These are phyloP conservation scores for Spinellus fusiger DNA, from an alignment of 192 early-diverging fungal species.

Conservation along the genomic window DNA sequence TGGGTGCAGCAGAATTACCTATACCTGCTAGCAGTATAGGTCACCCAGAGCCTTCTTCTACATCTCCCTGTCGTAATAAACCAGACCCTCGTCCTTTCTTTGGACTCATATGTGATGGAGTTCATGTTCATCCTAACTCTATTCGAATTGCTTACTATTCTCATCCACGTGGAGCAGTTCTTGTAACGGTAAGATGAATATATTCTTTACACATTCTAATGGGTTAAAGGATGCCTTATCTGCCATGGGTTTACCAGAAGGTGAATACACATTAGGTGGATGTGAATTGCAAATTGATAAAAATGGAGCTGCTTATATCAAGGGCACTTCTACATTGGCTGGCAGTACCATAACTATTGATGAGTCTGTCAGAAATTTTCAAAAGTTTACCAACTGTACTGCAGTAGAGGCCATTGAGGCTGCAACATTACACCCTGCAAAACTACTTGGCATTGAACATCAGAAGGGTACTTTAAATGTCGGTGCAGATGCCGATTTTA, in stretches of 20 bases:
- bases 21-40: conserved; percentile 1
- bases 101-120: conserved; percentile 80
- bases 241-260: conserved; percentile 65
- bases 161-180: conserved; percentile 67
- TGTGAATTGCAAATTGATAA: conserved; percentile 20
- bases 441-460: conserved; percentile 63
- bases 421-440: conserved; percentile 73
- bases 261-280: conserved; percentile 56
- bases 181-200: conserved; percentile 51
- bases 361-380: conserved; percentile 73
- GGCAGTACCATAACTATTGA: conserved; percentile 64
- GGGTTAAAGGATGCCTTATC: conserved; percentile 59
- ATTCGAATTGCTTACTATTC: conserved; percentile 78
- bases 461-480: conserved; percentile 65
- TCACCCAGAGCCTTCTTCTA: conserved; percentile 22
- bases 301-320: conserved; percentile 59
- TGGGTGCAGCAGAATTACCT: conserved; percentile 50
- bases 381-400: conserved; percentile 67
- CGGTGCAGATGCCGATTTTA: conserved; percentile 73
- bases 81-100: conserved; percentile 67
- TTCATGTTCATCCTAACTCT: conserved; percentile 77
- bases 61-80: conserved; percentile 21
- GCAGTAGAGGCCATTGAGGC: conserved; percentile 76
- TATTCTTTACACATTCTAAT: background rate
- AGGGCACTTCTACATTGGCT: conserved; percentile 70